These are phyloP conservation scores for Globisporangium middletonii DNA, from an alignment of 352 stramenopile genomes.

Conservation along the genomic window DNA sequence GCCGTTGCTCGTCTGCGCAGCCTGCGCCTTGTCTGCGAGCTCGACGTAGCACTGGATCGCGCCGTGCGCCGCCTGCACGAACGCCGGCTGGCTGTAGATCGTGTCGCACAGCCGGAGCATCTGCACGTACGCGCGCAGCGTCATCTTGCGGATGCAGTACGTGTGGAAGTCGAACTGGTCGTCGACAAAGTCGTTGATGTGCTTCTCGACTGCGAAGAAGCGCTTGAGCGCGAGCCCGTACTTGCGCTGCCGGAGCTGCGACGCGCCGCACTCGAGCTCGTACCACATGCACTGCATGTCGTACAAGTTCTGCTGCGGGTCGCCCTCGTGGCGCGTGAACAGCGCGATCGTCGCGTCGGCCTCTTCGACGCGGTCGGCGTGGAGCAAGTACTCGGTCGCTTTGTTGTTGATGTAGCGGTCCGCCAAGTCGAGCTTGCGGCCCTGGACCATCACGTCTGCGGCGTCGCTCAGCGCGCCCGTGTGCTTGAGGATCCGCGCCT, in stretches of 20 bases:
- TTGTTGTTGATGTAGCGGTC: constrained; percentile 99
- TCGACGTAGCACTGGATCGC: constrained; percentile 89
- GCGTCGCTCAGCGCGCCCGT: constrained; percentile 88
- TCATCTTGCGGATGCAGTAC: constrained; percentile 99
- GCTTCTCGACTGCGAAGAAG: constrained; percentile 93
- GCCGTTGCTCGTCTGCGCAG: constrained; percentile 30
- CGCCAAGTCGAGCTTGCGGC: constrained; percentile 92
- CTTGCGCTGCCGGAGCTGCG: constrained; percentile 54
- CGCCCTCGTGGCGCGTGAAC: constrained; percentile 96
- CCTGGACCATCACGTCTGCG: constrained; percentile 89
- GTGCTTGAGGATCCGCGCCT: constrained; percentile 92
- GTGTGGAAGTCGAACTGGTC: constrained; percentile 99
- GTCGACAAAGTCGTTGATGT: constrained; percentile 97
- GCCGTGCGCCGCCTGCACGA: constrained; percentile 82
- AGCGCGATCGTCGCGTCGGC: constrained; percentile 93
- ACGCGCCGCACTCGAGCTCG: constrained; percentile 87
- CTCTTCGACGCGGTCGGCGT: constrained; percentile 89
- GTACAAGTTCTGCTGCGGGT: constrained; percentile 95
- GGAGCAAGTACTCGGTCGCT: constrained; percentile 95
- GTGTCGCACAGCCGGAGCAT: constrained; percentile 93
- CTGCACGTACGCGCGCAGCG: constrained; percentile 93
- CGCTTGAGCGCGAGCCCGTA: constrained; percentile 92
- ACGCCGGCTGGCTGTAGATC: constrained; percentile 89
- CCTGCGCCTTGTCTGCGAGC: constrained; percentile 66
- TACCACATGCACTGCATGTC: constrained; percentile 99